Evolutionary conservation across 2,329 filamentous ascomycete species (phyloP), one percentile per base, ranked within the genome.

Genomic region (Orbilia quercus): DNA sequence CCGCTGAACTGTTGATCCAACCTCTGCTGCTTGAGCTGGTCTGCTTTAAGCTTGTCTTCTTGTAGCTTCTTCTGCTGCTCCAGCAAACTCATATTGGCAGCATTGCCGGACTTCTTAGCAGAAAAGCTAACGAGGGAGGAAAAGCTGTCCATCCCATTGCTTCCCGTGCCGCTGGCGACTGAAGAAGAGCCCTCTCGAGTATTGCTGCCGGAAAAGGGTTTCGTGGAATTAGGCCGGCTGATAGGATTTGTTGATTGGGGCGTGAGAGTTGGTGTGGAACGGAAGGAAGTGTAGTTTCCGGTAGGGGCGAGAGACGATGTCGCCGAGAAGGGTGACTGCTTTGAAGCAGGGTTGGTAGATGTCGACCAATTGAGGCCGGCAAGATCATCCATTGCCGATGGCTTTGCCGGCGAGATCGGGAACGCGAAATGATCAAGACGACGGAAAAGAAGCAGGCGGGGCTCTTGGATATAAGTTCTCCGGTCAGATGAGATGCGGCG

Each of bases 1-100:
- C 75, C 48, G 45, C 69, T 51, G 23, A 58, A 36, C 62, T 66
- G 50, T 25, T 75, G 54, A 88, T 87, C 9, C 86, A 85, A 77
- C 89, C 87, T 1, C 91, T 92, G 80, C 92, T 97, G 73, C 94
- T 88, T 28, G 87, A 85, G 76, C 95, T 91, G 77, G 89, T 86
- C 79, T 89, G 87, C 77, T 85, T 89, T 77, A 85, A 86, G 79
- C 87, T 86, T 89, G 73, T 92, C 90, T 79, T 94, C 91, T 79
- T 83, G 87, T 34, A 85, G 84, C 81, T 87, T 91, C 80, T 92
- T 89, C 80, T 90, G 88, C 58, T 87, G 85, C 78, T 89, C 87
- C 63, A 86, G 82, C 7, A 90, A 82, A 1, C 87, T 87, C 14
- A 97, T 83, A 75, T 90, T 95, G 80, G 88, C 89, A 85, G 86